These are phyloP conservation scores for Coniochaeta prunicola DNA, from an alignment of 2,329 filamentous ascomycete species.

Conservation along the genomic window DNA sequence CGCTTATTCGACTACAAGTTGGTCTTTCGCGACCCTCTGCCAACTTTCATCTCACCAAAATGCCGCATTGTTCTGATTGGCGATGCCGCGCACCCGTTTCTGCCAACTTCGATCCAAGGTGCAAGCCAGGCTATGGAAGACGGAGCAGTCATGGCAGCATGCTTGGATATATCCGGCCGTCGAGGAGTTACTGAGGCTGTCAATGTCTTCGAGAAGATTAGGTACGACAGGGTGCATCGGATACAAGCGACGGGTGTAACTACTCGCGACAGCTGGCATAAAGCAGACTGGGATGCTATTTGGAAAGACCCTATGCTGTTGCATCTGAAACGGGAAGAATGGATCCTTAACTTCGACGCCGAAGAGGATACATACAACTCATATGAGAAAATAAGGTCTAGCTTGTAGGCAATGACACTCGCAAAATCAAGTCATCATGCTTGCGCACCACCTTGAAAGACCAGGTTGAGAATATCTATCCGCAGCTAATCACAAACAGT, in stretches of 20 bases:
- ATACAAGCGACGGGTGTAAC: constrained; percentile 37
- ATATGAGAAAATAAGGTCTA: constrained; percentile 13
- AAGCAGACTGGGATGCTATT: constrained; percentile 37
- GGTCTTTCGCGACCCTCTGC: constrained; percentile 30
- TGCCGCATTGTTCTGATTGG: constrained; percentile 35
- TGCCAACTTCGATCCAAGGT: constrained; percentile 37
- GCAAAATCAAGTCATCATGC: no score
- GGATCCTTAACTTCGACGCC: constrained; percentile 41
- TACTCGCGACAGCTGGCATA: constrained; percentile 42
- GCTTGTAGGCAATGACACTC: neutral
- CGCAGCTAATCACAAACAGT: no score
- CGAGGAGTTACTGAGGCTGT: constrained; percentile 15
- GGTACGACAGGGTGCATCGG: constrained; percentile 33
- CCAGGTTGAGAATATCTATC: no score
- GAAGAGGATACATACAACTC: constrained; percentile 36
- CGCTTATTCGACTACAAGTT: constrained; percentile 27
- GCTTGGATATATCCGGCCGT: constrained; percentile 18
- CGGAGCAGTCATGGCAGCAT: constrained; percentile 34
- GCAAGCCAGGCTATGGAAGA: constrained; percentile 40
- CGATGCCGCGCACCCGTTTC: constrained; percentile 39
- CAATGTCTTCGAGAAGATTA: constrained; percentile 27
- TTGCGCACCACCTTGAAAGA: no score
- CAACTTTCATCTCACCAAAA: constrained; percentile 29
- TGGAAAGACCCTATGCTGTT: constrained; percentile 34
- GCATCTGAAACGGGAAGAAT: constrained; percentile 37